Conservation (phyloP, 2,329 filamentous ascomycete genomes). For the Lecanosticta acicola region DNA sequence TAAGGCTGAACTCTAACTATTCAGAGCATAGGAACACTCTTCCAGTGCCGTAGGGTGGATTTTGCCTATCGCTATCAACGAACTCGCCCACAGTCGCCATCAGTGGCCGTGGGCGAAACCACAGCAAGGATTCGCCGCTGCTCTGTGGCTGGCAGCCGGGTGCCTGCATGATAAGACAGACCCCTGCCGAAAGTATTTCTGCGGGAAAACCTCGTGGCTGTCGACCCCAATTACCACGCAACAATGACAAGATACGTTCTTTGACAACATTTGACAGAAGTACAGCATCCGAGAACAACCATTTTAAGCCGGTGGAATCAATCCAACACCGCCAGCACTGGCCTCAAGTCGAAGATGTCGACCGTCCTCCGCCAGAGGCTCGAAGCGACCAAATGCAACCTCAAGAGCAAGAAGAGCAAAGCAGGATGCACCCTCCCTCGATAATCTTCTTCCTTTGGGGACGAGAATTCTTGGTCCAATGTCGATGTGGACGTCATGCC, state of each 20-base stretch:
- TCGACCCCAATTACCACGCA: not conserved
- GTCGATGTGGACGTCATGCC: constrained; percentile 44
- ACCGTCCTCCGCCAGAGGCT: constrained; percentile 26
- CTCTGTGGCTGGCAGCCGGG: not conserved
- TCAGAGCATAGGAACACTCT: not conserved
- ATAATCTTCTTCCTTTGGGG: constrained; percentile 37
- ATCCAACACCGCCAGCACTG: too few relatives aligned
- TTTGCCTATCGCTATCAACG: not conserved
- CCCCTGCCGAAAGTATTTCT: not conserved
- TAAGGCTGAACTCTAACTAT: not conserved
- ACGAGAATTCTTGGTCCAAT: constrained; percentile 40
- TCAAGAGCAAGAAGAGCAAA: constrained; percentile 33
- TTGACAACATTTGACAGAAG: not conserved
- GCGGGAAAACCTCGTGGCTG: constrained; percentile 9
- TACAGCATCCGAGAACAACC: not conserved
- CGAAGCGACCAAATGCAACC: constrained; percentile 28
- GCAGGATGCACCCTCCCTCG: constrained; percentile 41
- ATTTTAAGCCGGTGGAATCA: not conserved
- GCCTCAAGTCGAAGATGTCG: constrained; percentile 14
- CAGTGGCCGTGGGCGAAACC: not conserved
- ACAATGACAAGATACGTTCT: not conserved
- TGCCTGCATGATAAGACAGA: constrained; percentile 1
- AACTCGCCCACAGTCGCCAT: not conserved
- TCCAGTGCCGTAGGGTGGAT: not conserved
- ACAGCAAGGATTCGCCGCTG: not conserved